phyloP scores from a whole-genome alignment of 2,329 filamentous ascomycete genomes.

The Pseudopyrenochaeta lycopersici region DNA sequence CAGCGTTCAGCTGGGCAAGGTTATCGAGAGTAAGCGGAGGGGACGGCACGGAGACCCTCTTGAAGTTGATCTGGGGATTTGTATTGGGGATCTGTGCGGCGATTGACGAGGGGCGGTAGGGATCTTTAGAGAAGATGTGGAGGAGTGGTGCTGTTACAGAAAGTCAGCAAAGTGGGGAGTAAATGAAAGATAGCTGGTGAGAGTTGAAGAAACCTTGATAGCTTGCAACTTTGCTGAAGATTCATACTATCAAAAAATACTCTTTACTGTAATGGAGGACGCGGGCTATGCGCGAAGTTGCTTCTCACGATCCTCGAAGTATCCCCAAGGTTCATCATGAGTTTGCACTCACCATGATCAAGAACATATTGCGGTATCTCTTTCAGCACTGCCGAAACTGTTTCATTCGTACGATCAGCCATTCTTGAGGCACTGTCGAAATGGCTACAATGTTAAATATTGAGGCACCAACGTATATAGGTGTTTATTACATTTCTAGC shows the following conservation, averaged over 20 bases:
- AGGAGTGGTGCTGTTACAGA: conserved; percentile 48
- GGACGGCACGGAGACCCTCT: conserved; percentile 1
- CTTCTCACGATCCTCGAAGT: no score
- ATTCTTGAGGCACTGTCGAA: neutral
- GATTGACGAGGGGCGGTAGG: conserved; percentile 52
- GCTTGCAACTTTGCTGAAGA: no score
- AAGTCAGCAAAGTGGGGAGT: no score
- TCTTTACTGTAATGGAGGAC: no score
- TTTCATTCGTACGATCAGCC: neutral
- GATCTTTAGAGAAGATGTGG: conserved; percentile 49
- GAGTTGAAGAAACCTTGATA: no score
- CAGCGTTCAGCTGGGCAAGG: conserved; percentile 49
- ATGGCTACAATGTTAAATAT: neutral
- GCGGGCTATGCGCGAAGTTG: no score
- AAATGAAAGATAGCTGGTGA: no score
- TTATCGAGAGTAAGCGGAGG: conserved; percentile 48
- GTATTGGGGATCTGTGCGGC: conserved; percentile 48
- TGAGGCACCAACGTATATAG: neutral
- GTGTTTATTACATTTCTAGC: neutral
- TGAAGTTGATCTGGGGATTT: conserved; percentile 41
- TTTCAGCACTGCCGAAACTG: neutral
- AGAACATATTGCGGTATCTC: neutral
- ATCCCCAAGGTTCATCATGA: no score
- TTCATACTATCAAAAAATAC: no score
- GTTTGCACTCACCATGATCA: neutral